Base-by-base conservation (phyloP, 2,329 filamentous ascomycete genomes). In the Colletotrichum tanaceti region DNA sequence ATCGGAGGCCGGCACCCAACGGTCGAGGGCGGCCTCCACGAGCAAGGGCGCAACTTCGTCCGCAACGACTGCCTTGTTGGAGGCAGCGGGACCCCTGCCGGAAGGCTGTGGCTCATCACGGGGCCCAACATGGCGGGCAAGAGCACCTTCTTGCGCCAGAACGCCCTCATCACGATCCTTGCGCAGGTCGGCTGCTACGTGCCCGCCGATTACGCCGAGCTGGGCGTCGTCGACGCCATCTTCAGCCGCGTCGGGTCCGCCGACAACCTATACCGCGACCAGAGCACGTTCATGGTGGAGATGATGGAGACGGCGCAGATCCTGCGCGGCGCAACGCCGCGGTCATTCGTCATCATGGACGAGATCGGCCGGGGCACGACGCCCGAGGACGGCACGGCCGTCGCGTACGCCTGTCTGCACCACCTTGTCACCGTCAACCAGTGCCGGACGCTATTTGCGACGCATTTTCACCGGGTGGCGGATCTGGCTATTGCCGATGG, bases 61-160 rank as follows among this genome's bases (percentile, higher is more conserved):
- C 86, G 89, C 58, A 98, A 98, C 74, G 93, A 98, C 80, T 97
- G 93, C 78, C 84, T 92, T 44, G 85, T 98, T 3, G 92, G 92
- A n/a, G 89, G 80, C 79, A 87, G 71, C 77, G 90, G 44, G 86
- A 80, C 91, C 83, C 22, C 20, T 6, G 35, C 16, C 14, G 84
- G 89, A 82, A 74, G 85, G 83, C 62, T 93, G 80, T 83, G 90
- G 90, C 74, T 88, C 78, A 82, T 95, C 87, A 87, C 92, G 73
- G 83, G 96, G 0, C 96, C 96, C n/a, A 99, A 99, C 80, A 99
- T 99, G 96, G 96, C 91, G 1, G 96, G 96, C 55, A 99, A 99
- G 81, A 95, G 91, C 77, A 99, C 96, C 0, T 99, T 97, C 76
- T 85, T 99, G 5, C 91, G 96, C 0, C 97, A 99, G 75, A 98